Conservation (phyloP, 345 rosid genomes). For the Jatropha curcas region DNA sequence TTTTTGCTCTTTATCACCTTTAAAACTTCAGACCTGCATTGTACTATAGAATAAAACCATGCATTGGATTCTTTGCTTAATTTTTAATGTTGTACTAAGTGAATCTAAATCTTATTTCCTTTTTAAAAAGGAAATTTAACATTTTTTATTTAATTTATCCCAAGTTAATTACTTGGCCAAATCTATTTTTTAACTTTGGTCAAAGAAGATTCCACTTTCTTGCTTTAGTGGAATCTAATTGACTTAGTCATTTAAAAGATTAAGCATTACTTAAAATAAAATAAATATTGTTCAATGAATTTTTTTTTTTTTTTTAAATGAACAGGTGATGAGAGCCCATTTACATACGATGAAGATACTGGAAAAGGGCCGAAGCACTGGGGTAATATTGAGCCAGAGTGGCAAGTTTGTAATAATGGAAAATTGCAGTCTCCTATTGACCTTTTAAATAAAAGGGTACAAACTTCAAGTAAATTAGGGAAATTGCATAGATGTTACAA, state of each 20-base stretch:
- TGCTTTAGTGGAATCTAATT: not conserved
- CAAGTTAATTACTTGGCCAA: not conserved
- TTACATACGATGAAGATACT: slow-evolving; percentile 14
- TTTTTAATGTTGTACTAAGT: too few species aligned
- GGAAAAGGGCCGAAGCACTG: slow-evolving; percentile 57
- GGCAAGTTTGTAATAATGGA: slow-evolving; percentile 61
- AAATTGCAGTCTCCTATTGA: slow-evolving; percentile 79
- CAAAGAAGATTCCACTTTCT: too few species aligned
- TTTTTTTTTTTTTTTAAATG: not conserved
- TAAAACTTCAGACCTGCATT: too few species aligned
- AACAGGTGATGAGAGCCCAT: slow-evolving; percentile 47
- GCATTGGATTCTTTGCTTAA: not conserved
- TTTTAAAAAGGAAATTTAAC: too few species aligned
- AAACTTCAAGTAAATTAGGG: slow-evolving; percentile 30
- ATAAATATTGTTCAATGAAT: too few species aligned
- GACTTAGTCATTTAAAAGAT: not conserved
- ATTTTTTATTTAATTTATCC: not conserved
- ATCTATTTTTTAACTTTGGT: too few species aligned
- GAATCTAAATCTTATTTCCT: too few species aligned
- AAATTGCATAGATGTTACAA: slow-evolving; percentile 46
- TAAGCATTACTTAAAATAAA: not conserved
- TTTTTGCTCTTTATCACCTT: not conserved
- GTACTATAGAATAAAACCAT: not conserved
- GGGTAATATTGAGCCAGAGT: slow-evolving; percentile 61
- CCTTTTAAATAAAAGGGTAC: slow-evolving; percentile 47